A percentile compares a stretch with the other conserved stretches of the same genome.
These are phyloP conservation scores for Closterium sp. DNA, from an alignment of 139 green algal genomes.

Conservation along the genomic window DNA sequence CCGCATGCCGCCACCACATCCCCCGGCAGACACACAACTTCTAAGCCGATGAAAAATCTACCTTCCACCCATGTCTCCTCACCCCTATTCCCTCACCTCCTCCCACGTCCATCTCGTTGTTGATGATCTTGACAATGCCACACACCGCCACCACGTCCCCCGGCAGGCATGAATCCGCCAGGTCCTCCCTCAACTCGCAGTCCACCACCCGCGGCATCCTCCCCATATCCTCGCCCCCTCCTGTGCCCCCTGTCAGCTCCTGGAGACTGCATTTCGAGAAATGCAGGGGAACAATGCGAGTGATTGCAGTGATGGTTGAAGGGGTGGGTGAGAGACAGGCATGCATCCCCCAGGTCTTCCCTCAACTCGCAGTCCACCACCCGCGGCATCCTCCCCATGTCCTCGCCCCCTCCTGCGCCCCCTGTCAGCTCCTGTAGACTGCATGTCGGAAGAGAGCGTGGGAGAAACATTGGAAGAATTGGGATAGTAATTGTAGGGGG, in stretches of 20 bases:
- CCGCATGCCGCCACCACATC: too few species aligned
- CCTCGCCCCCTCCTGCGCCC: neutral
- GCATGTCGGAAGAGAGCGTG: neutral
- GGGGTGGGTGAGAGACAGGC: slow-evolving; percentile 42
- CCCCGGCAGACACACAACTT: too few species aligned
- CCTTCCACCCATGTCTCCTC: too few species aligned
- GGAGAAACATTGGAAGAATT: too few species aligned
- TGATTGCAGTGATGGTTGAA: neutral
- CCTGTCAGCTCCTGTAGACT: neutral
- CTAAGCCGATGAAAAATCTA: too few species aligned
- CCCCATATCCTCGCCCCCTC: slow-evolving; percentile 43
- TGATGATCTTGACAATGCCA: slow-evolving; percentile 75
- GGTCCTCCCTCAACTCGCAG: slow-evolving; percentile 82
- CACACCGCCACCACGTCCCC: slow-evolving; percentile 79
- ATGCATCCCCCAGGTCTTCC: slow-evolving; percentile 75
- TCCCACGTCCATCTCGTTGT: slow-evolving; percentile 36
- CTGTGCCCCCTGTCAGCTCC: slow-evolving; percentile 60
- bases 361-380: slow-evolving; percentile 81
- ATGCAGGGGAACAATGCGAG: neutral
- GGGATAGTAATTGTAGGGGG: too few species aligned
- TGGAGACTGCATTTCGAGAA: slow-evolving; percentile 31
- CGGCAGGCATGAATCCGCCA: slow-evolving; percentile 70
- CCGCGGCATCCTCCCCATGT: slow-evolving; percentile 59
- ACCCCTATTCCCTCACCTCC: neutral
- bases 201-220: slow-evolving; percentile 67